These are phyloP conservation scores for Boletus vermiculosoides DNA, from an alignment of 768 basidiomycete species.

Conservation along the genomic window DNA sequence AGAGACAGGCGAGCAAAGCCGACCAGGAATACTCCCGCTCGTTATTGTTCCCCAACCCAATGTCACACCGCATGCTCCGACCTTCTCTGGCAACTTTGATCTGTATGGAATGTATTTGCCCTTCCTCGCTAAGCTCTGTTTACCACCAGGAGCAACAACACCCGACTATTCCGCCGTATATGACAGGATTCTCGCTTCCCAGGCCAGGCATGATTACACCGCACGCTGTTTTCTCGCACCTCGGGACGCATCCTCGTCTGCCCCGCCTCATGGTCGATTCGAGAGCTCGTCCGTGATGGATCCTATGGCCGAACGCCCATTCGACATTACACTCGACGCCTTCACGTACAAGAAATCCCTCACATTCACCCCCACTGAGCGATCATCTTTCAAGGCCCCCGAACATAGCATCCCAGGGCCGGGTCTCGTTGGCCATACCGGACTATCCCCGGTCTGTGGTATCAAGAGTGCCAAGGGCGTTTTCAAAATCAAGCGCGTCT, in stretches of 20 bases:
- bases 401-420: slow-evolving; percentile 21
- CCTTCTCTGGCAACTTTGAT: slow-evolving; percentile 38
- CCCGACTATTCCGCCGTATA: slow-evolving; percentile 34
- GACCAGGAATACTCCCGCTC: slow-evolving; percentile 9
- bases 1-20: neutral
- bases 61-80: slow-evolving; percentile 7
- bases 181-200: slow-evolving; percentile 37
- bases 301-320: slow-evolving; percentile 37
- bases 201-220: slow-evolving; percentile 39
- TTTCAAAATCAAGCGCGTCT: slow-evolving; percentile 37
- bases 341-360: slow-evolving; percentile 28
- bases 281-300: slow-evolving; percentile 28
- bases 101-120: slow-evolving; percentile 40
- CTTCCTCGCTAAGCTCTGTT: slow-evolving; percentile 34
- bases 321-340: slow-evolving; percentile 29
- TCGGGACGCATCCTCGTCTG: neutral
- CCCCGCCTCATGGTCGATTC: slow-evolving; percentile 26
- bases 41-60: slow-evolving; percentile 3
- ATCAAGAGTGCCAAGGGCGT: slow-evolving; percentile 34
- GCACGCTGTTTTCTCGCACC: slow-evolving; percentile 31
- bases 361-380: slow-evolving; percentile 29
- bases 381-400: slow-evolving; percentile 25
- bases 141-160: slow-evolving; percentile 26
- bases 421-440: slow-evolving; percentile 29
- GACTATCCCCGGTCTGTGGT: slow-evolving; percentile 30